Conservation (phyloP, 1,284 basidiomycete species). For the Boletus albobrunnescens region DNA sequence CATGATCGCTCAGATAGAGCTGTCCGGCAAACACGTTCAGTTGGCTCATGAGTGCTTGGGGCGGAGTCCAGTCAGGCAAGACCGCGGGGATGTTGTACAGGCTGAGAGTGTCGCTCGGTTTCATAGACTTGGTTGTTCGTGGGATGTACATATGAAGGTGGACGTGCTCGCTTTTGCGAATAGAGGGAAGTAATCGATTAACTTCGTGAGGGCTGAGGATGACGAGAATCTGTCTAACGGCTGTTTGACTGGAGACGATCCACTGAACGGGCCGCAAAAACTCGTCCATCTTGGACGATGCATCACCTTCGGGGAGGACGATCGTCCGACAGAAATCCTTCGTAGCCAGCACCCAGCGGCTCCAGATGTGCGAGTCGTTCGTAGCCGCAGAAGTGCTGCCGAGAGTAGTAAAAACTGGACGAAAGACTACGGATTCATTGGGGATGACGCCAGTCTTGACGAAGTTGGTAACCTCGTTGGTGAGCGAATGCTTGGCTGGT, state of each 20-base stretch:
- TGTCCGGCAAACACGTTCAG: constrained; percentile 38
- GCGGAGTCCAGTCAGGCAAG: not conserved
- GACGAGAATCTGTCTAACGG: constrained; percentile 23
- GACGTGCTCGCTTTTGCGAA: constrained; percentile 33
- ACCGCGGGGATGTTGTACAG: constrained; percentile 35
- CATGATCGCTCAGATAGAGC: constrained; percentile 19
- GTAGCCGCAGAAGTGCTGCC: not conserved
- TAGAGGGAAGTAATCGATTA: constrained; percentile 36
- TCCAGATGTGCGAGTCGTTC: constrained; percentile 14
- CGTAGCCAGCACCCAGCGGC: constrained; percentile 22
- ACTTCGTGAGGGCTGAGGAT: constrained; percentile 44
- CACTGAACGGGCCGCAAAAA: constrained; percentile 42
- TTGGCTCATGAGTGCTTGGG: not conserved
- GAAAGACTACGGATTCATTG: not conserved
- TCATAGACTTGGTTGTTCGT: constrained; percentile 33
- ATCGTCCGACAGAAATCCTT: constrained; percentile 19
- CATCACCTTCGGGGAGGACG: not conserved
- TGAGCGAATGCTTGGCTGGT: constrained; percentile 20
- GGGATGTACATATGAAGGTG: constrained; percentile 43
- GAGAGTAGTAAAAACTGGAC: constrained; percentile 6
- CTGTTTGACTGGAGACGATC: constrained; percentile 32
- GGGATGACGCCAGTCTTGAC: constrained; percentile 17
- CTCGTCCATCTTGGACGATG: constrained; percentile 16
- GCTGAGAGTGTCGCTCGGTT: constrained; percentile 37
- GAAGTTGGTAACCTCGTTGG: constrained; percentile 17